Conservation (phyloP, 106 monocot species). For the Acanthochlamys bracteata region DNA sequence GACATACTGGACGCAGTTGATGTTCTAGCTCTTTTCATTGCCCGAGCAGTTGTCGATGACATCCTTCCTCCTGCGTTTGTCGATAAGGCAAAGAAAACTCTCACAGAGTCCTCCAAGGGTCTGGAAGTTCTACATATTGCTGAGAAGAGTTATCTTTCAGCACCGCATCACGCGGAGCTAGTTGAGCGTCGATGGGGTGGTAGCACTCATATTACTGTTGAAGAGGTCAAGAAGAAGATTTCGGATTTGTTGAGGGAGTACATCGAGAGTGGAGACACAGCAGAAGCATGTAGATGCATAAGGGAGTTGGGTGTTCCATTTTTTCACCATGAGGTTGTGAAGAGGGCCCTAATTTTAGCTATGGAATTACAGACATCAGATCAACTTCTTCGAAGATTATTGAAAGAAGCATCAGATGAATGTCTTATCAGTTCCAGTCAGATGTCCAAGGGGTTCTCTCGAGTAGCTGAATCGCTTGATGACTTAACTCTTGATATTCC, state of each 20-base stretch:
- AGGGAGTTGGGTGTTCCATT: constrained; percentile 70
- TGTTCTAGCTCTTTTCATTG: constrained; percentile 70
- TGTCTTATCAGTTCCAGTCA: constrained; percentile 79
- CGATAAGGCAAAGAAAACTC: constrained; percentile 33
- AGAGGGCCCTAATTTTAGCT: constrained; percentile 49
- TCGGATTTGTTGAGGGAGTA: constrained; percentile 59
- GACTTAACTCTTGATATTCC: constrained; percentile 82
- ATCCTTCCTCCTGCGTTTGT: constrained; percentile 78
- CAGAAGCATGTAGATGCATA: constrained; percentile 73
- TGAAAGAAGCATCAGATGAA: constrained; percentile 56
- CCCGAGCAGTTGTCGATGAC: constrained; percentile 85
- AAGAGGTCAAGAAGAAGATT: constrained; percentile 76
- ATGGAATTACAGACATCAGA: constrained; percentile 55
- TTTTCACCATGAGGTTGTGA: constrained; percentile 89
- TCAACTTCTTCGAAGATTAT: constrained; percentile 37
- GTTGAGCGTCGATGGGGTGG: constrained; percentile 75
- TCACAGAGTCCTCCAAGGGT: constrained; percentile 47
- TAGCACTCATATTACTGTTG: constrained; percentile 56
- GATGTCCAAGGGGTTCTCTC: constrained; percentile 69
- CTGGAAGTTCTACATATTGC: constrained; percentile 45
- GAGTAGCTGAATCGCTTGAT: constrained; percentile 59
- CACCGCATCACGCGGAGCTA: constrained; percentile 83
- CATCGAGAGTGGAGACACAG: constrained; percentile 54
- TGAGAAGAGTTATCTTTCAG: constrained; percentile 75
- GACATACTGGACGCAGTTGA: constrained; percentile 70